Percentiles rank a stretch among this genome's conserved stretches.
Conservation (phyloP, 176 grass and related monocot species). For the Urochloa ruziziensis region DNA sequence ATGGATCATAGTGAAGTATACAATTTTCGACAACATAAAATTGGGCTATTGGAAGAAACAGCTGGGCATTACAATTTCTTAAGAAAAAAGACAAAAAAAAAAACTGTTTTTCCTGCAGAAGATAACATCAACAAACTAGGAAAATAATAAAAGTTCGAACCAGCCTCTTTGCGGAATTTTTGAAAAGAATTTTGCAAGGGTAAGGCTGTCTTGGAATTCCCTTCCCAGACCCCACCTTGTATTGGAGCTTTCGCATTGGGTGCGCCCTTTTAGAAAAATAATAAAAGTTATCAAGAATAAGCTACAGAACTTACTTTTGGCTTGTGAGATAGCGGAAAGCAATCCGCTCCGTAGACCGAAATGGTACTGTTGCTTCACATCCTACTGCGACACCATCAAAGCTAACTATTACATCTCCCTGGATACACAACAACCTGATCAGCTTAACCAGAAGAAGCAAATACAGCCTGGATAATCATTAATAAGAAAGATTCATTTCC, state of each 20-base stretch:
- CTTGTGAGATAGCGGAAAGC: conserved; percentile 95
- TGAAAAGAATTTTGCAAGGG: too few relatives aligned
- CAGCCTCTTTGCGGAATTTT: too few relatives aligned
- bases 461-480: background rate
- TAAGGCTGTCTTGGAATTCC: too few relatives aligned
- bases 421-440: conserved; percentile 35
- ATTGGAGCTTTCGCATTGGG: too few relatives aligned
- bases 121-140: background rate
- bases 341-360: conserved; percentile 89
- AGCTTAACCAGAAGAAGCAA: conserved; percentile 31
- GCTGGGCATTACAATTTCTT: background rate
- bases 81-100: background rate
- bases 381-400: conserved; percentile 83
- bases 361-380: conserved; percentile 95
- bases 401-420: conserved; percentile 98
- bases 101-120: background rate
- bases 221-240: too few relatives aligned
- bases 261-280: conserved; percentile 9
- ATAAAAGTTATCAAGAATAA: conserved; percentile 17
- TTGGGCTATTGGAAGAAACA: background rate
- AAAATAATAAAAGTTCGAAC: background rate
- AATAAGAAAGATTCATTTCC: conserved; percentile 31
- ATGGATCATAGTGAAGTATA: background rate
- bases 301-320: conserved; percentile 72
- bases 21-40: background rate